Evolutionary conservation across 1,139 yeast genomes (phyloP).

Genomic region (Scheffersomyces insectosa): DNA sequence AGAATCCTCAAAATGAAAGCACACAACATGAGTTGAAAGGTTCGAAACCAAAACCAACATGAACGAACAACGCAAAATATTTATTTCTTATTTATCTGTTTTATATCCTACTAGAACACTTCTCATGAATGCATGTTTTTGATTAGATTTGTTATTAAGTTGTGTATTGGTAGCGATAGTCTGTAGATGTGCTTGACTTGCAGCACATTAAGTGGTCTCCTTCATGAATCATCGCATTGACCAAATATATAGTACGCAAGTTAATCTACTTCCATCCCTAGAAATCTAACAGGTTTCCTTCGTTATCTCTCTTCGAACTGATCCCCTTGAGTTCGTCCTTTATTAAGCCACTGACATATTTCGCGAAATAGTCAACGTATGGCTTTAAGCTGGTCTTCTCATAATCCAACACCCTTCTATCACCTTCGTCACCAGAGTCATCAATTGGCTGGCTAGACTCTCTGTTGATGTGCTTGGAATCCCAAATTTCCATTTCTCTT

Average conservation of each 20-base stretch:
- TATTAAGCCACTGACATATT: conserved; percentile 58
- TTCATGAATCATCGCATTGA: no score
- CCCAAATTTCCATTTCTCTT: conserved; percentile 51
- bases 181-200: no score
- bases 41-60: no score
- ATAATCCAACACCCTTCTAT: conserved; percentile 39
- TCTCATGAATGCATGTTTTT: no score
- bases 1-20: no score
- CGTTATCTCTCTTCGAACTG: conserved; percentile 46
- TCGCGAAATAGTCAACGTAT: conserved; percentile 68
- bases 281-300: conserved; percentile 19
- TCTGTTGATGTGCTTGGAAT: conserved; percentile 29
- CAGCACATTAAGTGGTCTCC: no score
- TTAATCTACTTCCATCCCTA: background rate
- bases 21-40: no score
- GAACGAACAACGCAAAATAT: no score
- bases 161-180: no score
- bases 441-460: conserved; percentile 28
- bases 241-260: no score
- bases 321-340: conserved; percentile 52
- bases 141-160: no score
- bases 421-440: conserved; percentile 24
- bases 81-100: conserved; percentile 1
- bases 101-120: background rate
- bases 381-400: conserved; percentile 74